Base-by-base conservation (phyloP, 2,329 filamentous ascomycete species). In the Venturiaceae sp. region DNA sequence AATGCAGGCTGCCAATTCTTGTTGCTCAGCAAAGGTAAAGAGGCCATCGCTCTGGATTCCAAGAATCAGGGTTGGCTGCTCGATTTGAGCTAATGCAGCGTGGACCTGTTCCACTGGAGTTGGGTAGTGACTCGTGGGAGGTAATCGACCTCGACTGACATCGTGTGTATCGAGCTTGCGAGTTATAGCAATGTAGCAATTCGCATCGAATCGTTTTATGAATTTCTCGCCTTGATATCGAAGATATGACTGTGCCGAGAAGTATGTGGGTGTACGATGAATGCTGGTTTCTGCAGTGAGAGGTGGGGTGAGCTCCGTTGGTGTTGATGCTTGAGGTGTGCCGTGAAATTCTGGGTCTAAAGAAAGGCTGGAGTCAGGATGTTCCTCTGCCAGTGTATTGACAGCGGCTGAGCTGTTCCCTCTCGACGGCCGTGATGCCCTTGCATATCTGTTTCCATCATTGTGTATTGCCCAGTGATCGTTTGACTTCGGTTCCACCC, bases 131-230 rank as follows among this genome's bases (percentile, higher is more conserved):
- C 69, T 65, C 9, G 67, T 63, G 33, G 65, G 63, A 71, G 11
- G 69, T 64, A 21, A 71, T 5, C 92, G 86, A 68, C 86, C 83
- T 44, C 92, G 83, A 14, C 91, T 95, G 28, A 99, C 84, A 70
- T 99, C 94, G 72, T 99, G 94, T 0, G 94, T 97, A 70, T 99
- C 94, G 16, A 99, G 83, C 74, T 99, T 99, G 67, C 94, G 87
- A 4, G 94, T 97, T 73, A 99, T 96, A 64, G 94, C 92, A 65
- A 99, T 97, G 76, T 99, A 99, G 76, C 94, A 99, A 72, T 99
- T 99, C 67, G 91, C 90, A 72, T 99, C 94, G 71, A 97, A 99
- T 9, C 94, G 88, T 72, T 89, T 91, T 66, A 97, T 94, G 66
- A 99, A 99, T 72, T 99, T 99, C 66, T 87, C 83, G 58, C 91